Evolutionary conservation across 2,329 filamentous ascomycete species (phyloP), one percentile per base, ranked within the genome.

Genomic region (Parafenestella ontariensis): DNA sequence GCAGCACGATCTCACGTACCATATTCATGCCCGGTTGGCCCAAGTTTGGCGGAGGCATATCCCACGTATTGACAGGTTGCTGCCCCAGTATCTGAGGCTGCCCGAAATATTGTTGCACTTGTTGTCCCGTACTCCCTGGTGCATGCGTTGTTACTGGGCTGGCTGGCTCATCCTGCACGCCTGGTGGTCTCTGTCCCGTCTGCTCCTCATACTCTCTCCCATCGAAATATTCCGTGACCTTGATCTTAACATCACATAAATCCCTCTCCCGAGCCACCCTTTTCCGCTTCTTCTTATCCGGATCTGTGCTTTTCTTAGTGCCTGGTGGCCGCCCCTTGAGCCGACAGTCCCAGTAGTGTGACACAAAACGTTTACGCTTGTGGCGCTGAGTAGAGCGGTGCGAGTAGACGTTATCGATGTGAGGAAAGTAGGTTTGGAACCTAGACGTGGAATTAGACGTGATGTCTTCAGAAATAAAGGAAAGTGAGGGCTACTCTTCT

Each of bases 221-320:
- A 9, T 88, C 84, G 49, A 89, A 88, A 76, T 90, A 91, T 74
- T 93, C 90, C 2, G 89, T 92, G 55, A 93, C 91, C 74, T 92
- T 93, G 73, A 93, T 92, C 77, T 93, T 93, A 60, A 93, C 90
- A 73, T 93, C 89, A 72, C 90, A 94, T n/a, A 92, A 81, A 76
- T 92, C 89, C 11, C 89, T 82, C 73, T 90, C 87, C 37, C 90
- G 82, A n/a, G 88, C 88, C 31, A 83, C 86, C 23, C 90, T 86
- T 76, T 91, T 92, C 33, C 90, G 84, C 75, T 92, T 92, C 81
- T 91, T 92, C 79, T 92, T 92, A 71, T 86, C 87, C 0, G 90
- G 90, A 65, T 93, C 89, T 42, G 89, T 86, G 0, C 89, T 90
- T 72, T 93, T 92, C 54, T 89, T 88, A 3, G 90, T 93, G 26